Evolutionary conservation across 2,329 filamentous ascomycete species (phyloP).

Genomic region (Colletotrichum chlorophyti): DNA sequence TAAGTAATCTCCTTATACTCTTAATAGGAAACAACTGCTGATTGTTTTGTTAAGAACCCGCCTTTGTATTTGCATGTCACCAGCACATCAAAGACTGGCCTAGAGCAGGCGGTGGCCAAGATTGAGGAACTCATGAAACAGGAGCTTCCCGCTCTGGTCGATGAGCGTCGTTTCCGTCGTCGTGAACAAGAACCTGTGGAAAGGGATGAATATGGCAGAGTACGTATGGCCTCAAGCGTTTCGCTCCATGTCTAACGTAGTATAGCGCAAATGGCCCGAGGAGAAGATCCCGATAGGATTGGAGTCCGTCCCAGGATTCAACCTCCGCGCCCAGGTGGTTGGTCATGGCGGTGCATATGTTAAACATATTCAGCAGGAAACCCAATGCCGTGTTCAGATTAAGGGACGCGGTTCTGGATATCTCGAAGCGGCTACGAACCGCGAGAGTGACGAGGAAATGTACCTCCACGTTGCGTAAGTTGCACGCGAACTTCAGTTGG

Average conservation of each 20-base stretch:
- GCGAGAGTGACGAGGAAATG: constrained; percentile 95
- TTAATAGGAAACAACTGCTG: background rate
- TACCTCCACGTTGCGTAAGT: constrained; percentile 93
- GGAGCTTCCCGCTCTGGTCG: constrained; percentile 92
- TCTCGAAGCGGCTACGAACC: constrained; percentile 85
- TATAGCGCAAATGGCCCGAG: constrained; percentile 96
- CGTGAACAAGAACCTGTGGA: constrained; percentile 83
- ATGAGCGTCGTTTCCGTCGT: constrained; percentile 89
- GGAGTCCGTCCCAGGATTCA: constrained; percentile 92
- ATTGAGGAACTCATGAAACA: constrained; percentile 97
- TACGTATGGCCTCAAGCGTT: constrained; percentile 52
- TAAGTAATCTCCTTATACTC: constrained; percentile 58
- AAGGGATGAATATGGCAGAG: constrained; percentile 87
- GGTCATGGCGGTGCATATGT: constrained; percentile 94
- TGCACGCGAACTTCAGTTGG: background rate
- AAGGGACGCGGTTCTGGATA: constrained; percentile 96
- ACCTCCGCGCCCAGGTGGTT: constrained; percentile 93
- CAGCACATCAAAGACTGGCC: constrained; percentile 88
- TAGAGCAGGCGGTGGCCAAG: constrained; percentile 85
- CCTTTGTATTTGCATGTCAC: constrained; percentile 96
- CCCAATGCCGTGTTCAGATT: constrained; percentile 94
- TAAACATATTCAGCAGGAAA: constrained; percentile 97
- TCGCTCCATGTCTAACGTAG: constrained; percentile 23
- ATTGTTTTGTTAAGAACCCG: constrained; percentile 71
- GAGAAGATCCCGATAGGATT: constrained; percentile 91